Base-by-base conservation (phyloP, 192 early-diverging fungal genomes). In the Geranomyces variabilis region DNA sequence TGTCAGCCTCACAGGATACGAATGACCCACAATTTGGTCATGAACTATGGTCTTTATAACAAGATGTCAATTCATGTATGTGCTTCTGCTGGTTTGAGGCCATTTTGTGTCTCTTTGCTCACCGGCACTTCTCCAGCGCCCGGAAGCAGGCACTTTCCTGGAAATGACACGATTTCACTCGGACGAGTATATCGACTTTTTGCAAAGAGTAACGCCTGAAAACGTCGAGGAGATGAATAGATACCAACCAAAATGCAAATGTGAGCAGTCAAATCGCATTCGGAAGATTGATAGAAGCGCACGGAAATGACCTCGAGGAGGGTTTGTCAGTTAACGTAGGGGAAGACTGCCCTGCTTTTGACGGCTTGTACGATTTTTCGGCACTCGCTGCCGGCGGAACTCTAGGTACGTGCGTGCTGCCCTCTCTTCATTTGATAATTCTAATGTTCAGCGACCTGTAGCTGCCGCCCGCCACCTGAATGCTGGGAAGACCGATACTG, bases 311-410 rank as follows among this genome's bases (percentile, higher is more conserved):
- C 51, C 6, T 15, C 26, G 8, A n/a, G n/a, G 21, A n/a, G 7
- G 14, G 19, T 15, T 55, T 55, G 4, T 28, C 63, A 84, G 82
- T 93, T 77, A 99, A 99, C 68, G 90, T 99, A 22, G 93, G 94
- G 13, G 97, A 99, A 63, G 97, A 99, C 80, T 98, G 96, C 67
- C 97, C 97, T 4, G 91, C 97, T 12, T 99, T 96, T 81, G 94
- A 94, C 60, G 97, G 97, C 10, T 87, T 98, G 77, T 99, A 91
- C 81, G 96, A 99, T 59, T 99, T 96, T 66, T 95, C 93, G 72
- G 80, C 88, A 14, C 88, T 94, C 8, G 95, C 95, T 67, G 88
- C 97, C 19, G 97, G 97, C 31, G 94, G 92, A 7, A 90, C 94
- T 0, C 87, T 98, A 15, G 49, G 82, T 84, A 47, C 10, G 72